Base-by-base conservation (phyloP, 225 moss, liverwort and hornwort genomes). In the Sphagnum tenellum region DNA sequence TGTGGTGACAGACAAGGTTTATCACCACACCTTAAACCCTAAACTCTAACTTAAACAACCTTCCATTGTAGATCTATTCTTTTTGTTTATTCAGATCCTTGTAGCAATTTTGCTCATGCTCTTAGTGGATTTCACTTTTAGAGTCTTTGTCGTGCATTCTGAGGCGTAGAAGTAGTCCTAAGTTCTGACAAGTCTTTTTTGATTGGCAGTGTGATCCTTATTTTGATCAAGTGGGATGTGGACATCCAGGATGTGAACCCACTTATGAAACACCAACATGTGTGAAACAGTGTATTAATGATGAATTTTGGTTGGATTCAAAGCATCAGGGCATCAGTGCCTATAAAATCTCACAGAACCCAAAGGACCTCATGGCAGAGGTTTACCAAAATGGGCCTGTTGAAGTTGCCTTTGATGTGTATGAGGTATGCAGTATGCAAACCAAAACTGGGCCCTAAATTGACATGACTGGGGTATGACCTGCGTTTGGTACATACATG, bases 171-270 rank as follows among this genome's bases (percentile, higher is more conserved):
- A 45, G 11, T 61, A 3, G 8, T 61, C 45, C 29, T 29, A 29
- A 29, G 1, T 29, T 46, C 61, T 45, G 7, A 61, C 45, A 45
- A 12, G 63, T 64, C 48, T n/a, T 49, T 14, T 47, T 4, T 12
- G 3, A 8, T 9, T 50, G 66, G 68, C 80, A 86, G 70, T 98
- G 96, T 59, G 85, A 90, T 64, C 96, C 96, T 0, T 98, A 98
- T 74, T 98, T 98, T 47, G 96, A 98, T 62, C 74, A 74, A 63
- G 73, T 49, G 0, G 96, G 96, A 44, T 98, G 96, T 57, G 92
- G 78, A 44, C 96, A 98, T 62, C 96, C 96, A 3, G 92, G 92
- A 7, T 98, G 96, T 73, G 68, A 73, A 47, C 96, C 96, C 4
- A 64, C 65, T 2, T 92, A 77, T 57, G 69, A 73, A 0, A 98